Evolutionary conservation across 306 rosid species (phyloP).

Genomic region (Mimosa pudica): DNA sequence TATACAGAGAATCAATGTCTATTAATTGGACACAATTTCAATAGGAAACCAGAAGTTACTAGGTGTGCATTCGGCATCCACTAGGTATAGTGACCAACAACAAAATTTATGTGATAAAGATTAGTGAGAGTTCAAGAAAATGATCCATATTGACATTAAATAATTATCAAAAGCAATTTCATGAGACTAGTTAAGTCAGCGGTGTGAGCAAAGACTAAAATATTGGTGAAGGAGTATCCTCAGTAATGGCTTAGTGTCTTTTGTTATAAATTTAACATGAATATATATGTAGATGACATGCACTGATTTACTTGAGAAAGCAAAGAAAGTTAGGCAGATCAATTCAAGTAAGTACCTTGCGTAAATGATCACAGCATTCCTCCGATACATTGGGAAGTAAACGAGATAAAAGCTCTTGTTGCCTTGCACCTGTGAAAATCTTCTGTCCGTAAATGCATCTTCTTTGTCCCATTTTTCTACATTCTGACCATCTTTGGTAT

Average conservation of each 20-base stretch:
- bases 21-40: too few species aligned
- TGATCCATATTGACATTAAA: too few species aligned
- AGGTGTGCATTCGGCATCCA: too few species aligned
- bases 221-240: not conserved
- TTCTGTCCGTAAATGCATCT: constrained; percentile 47
- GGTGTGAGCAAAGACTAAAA: not conserved
- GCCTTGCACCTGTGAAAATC: constrained; percentile 60
- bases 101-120: too few species aligned
- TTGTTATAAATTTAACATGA: not conserved
- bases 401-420: constrained; percentile 58
- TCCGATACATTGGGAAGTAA: constrained; percentile 44
- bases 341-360: constrained; percentile 46
- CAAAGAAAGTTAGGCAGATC: not conserved
- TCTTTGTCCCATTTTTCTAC: constrained; percentile 46
- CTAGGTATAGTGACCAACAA: too few species aligned
- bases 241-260: not conserved
- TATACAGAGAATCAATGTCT: too few species aligned
- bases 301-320: not conserved
- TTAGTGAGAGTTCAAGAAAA: too few species aligned
- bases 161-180: too few species aligned
- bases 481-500: constrained; percentile 53
- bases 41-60: too few species aligned
- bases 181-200: not conserved
- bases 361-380: constrained; percentile 38
- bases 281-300: not conserved